A percentile compares a stretch with the other conserved stretches of the same genome.
Conservation (phyloP, 768 basidiomycete genomes). For the Lactarius pseudohatsudake region DNA sequence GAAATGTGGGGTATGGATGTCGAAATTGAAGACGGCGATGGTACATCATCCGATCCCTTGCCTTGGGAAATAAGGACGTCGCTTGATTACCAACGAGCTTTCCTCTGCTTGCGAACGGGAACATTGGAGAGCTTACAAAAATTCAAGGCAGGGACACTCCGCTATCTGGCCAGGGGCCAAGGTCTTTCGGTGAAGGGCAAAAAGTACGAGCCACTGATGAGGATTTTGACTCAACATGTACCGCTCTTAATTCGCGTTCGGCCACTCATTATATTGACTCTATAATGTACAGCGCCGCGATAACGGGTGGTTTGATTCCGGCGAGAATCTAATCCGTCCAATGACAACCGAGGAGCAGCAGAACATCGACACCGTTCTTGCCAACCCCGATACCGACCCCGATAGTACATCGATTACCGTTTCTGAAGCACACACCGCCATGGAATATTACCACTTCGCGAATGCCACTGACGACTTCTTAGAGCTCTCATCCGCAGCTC, state of each 20-base stretch:
- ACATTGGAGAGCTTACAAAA: neutral
- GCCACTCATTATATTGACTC: too few relatives aligned
- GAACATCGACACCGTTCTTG: neutral
- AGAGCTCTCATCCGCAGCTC: neutral
- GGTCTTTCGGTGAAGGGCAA: neutral
- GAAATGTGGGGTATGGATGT: slow-evolving; percentile 11
- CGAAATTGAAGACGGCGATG: neutral
- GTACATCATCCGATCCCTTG: neutral
- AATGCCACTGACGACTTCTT: neutral
- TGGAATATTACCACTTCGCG: neutral
- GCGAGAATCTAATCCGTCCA: neutral
- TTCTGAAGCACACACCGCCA: neutral
- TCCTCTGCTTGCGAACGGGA: neutral
- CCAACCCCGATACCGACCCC: too few relatives aligned
- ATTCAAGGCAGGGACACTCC: neutral
- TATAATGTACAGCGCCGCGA: neutral
- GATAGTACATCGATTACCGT: neutral
- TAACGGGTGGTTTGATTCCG: neutral
- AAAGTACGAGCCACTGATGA: neutral
- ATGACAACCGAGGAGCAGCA: neutral
- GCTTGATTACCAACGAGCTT: neutral
- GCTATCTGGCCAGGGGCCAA: too few relatives aligned
- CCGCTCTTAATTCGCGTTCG: too few relatives aligned
- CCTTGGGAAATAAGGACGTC: neutral
- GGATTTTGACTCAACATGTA: too few relatives aligned